phyloP scores from a whole-genome alignment of 2,329 filamentous ascomycete species.

The Helotiales sp. region DNA sequence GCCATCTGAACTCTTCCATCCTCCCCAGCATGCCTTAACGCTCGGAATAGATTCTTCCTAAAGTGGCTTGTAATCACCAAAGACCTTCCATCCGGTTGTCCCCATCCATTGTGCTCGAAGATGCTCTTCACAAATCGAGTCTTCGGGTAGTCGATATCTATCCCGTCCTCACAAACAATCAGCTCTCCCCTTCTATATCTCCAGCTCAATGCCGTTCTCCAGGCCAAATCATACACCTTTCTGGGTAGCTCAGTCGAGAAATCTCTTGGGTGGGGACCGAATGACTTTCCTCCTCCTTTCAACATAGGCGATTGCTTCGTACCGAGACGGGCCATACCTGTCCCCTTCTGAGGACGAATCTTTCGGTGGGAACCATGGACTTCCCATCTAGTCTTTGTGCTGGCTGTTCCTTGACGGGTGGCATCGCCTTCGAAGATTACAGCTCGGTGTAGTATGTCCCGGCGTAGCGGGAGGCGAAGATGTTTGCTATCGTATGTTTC shows the following conservation, averaged over 20 bases:
- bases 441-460: conserved; percentile 89
- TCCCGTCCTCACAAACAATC: conserved; percentile 76
- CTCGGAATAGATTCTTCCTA: conserved; percentile 64
- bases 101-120: conserved; percentile 70
- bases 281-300: conserved; percentile 81
- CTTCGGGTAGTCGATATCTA: conserved; percentile 58
- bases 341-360: conserved; percentile 83
- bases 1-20: conserved; percentile 70
- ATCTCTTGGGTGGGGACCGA: conserved; percentile 90
- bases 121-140: conserved; percentile 66
- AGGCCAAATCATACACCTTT: conserved; percentile 95
- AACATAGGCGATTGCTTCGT: conserved; percentile 79
- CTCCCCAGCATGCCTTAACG: conserved; percentile 62
- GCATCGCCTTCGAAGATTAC: conserved; percentile 90
- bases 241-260: conserved; percentile 80
- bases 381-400: conserved; percentile 77
- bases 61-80: conserved; percentile 69
- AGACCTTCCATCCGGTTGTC: conserved; percentile 65
- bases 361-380: conserved; percentile 84
- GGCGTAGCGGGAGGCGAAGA: conserved; percentile 81
- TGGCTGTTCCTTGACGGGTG: conserved; percentile 84
- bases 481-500: conserved; percentile 79
- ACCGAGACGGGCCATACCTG: conserved; percentile 76
- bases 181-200: conserved; percentile 86
- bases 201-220: conserved; percentile 91